Conservation (phyloP, 1,284 basidiomycete species). For the Boletus subluridellus region DNA sequence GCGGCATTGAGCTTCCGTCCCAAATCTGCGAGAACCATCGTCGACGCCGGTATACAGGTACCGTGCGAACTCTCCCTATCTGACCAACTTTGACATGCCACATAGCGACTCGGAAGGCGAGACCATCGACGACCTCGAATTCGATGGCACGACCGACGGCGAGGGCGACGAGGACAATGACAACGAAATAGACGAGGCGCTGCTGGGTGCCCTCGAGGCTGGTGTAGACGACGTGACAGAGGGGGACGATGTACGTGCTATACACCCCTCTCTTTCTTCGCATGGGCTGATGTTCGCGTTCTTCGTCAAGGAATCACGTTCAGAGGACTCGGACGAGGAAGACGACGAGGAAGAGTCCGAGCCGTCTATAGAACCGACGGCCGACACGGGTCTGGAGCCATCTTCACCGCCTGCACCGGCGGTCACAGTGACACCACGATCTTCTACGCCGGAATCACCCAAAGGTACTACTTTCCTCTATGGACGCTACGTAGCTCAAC, state of each 20-base stretch:
- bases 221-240: conserved; percentile 60
- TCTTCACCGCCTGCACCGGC: conserved; percentile 28
- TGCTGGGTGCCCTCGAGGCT: conserved; percentile 48
- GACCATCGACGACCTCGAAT: conserved; percentile 53
- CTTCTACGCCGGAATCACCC: conserved; percentile 29
- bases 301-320: conserved; percentile 42
- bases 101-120: conserved; percentile 67
- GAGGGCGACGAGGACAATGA: conserved; percentile 46
- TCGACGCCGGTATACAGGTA: conserved; percentile 29
- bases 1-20: conserved; percentile 93
- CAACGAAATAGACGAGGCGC: conserved; percentile 50
- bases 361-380: conserved; percentile 27
- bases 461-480: conserved; percentile 22
- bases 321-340: conserved; percentile 58
- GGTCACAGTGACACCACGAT: conserved; percentile 23
- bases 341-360: conserved; percentile 49
- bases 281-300: conserved; percentile 6
- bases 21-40: conserved; percentile 95
- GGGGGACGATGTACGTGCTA: conserved; percentile 55
- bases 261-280: not conserved
- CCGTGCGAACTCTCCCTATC: conserved; percentile 25
- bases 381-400: conserved; percentile 22
- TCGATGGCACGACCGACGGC: conserved; percentile 46
- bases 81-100: conserved; percentile 38
- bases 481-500: conserved; percentile 11